Evolutionary conservation across 345 rosid species (phyloP).

Genomic region (Arabidopsis thaliana): TAIR10.1 NC_003071.7:8208501-8209000

Average conservation of each 20-base stretch:
- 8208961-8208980: background rate
- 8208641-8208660: background rate
- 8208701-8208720: slow-evolving; percentile 98
- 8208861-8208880: slow-evolving; percentile 86
- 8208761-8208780: slow-evolving; percentile 79
- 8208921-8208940: slow-evolving; percentile 96
- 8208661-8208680: slow-evolving; percentile 1
- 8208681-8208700: slow-evolving; percentile 66
- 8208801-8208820: background rate
- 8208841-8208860: slow-evolving; percentile 55
- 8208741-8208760: slow-evolving; percentile 67
- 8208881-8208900: slow-evolving; percentile 96
- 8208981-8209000: background rate
- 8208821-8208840: background rate
- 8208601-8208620: slow-evolving; percentile 57
- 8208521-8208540: slow-evolving; percentile 82
- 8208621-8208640: background rate
- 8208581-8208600: slow-evolving; percentile 91
- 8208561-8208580: slow-evolving; percentile 89
- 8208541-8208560: slow-evolving; percentile 96
- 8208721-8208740: slow-evolving; percentile 81
- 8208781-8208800: slow-evolving; percentile 22
- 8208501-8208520: background rate
- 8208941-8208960: slow-evolving; percentile 66
- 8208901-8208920: slow-evolving; percentile 91